These are phyloP conservation scores for Acanthamoeba castellanii DNA, from an alignment of 208 protist genomes.

Conservation along the genomic window DNA sequence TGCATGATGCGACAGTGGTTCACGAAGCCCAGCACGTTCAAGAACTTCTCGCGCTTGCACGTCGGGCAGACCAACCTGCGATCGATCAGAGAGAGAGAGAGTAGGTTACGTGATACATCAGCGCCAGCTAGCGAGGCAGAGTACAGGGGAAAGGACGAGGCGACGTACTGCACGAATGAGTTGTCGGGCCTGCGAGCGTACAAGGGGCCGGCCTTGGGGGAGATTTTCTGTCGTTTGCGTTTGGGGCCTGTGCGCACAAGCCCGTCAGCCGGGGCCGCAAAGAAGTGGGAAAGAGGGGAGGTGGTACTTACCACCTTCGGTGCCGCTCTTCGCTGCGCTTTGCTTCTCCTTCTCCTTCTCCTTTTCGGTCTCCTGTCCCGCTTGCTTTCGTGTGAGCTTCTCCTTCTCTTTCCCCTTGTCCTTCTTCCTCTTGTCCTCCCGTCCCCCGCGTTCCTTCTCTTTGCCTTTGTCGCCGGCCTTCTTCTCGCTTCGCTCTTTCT, in stretches of 20 bases:
- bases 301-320: background rate
- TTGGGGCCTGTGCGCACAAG: background rate
- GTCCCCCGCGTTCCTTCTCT: background rate
- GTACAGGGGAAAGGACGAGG: background rate
- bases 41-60: conserved; percentile 64
- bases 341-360: background rate
- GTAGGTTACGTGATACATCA: background rate
- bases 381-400: background rate
- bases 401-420: background rate
- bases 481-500: background rate
- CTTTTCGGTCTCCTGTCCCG: background rate
- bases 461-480: background rate
- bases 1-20: conserved; percentile 71
- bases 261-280: background rate
- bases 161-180: conserved; percentile 63
- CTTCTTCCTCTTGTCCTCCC: background rate
- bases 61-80: conserved; percentile 47
- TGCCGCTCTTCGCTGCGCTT: background rate
- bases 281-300: background rate
- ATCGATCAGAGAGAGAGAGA: background rate
- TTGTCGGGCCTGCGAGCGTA: background rate
- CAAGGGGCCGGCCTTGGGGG: conserved; percentile 47
- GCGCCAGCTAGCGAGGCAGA: background rate
- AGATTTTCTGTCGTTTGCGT: background rate
- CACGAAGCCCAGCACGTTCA: conserved; percentile 62